Base-by-base conservation (phyloP, 176 grass and related monocot genomes). In the Phyllostachys edulis region DNA sequence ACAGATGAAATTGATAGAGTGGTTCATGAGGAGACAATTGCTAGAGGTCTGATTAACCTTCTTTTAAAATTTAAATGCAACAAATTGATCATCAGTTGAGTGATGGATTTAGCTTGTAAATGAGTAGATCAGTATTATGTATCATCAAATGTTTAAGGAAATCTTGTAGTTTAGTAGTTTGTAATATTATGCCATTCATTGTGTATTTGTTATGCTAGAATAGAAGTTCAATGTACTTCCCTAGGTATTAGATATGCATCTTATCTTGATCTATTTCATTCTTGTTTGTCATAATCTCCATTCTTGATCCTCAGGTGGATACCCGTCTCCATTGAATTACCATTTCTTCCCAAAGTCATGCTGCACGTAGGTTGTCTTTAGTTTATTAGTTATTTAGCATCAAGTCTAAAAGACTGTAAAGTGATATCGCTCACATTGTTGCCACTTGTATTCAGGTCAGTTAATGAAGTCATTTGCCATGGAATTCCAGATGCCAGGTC, bases 401-500 rank as follows among this genome's bases (percentile, higher is more conserved):
- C 39, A 84, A 26, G 18, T 79, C 29, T 85, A 41, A 68, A 32
- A 37, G 45, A 76, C 36, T 59, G 40, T 64, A 57, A 75, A 56
- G 44, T 87, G 71, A 49, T 57, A 63, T 82, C 49, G 24, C 78
- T 81, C 63, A 67, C 51, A 47, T 87, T 77, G 40, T 67, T 61
- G 21, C 44, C 23, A 62, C 51, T 49, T 87, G 38, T 87, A 64
- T 84, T 13, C 91, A 99, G 96, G 88, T 99, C 96, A 75, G 88
- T 96, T 47, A 99, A 99, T 82, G 96, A 99, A 99, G 90, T 96
- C 64, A 96, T 99, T 85, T 94, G 91, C 81, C 93, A 96, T 92
- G 93, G 96, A 87, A 99, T 99, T 81, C 96, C 96, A 44, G 96
- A 99, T 86, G 96, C 96, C 81, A 99, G 96, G 96, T 99, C 44